A percentile compares a stretch with the other conserved stretches of the same genome.
These are phyloP conservation scores for Microthyrium microscopicum DNA, from an alignment of 2,329 filamentous ascomycete genomes.

Conservation along the genomic window DNA sequence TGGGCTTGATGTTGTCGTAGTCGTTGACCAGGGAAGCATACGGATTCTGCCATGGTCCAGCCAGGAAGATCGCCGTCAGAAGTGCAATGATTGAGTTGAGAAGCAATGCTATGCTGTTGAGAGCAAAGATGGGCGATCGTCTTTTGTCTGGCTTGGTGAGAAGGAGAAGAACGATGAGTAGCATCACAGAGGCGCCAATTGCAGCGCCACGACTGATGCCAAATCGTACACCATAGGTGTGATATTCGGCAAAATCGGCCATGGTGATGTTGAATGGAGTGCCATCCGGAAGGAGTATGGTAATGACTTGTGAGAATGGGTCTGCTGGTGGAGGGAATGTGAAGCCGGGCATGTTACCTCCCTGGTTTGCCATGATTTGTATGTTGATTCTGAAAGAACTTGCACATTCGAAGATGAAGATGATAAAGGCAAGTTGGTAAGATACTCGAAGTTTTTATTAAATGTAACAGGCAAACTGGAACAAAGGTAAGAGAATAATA, in stretches of 20 bases:
- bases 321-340: too few species aligned
- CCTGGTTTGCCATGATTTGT: too few species aligned
- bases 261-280: constrained; percentile 26
- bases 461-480: background rate
- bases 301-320: constrained; percentile 35
- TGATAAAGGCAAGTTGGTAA: too few species aligned
- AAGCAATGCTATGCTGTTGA: constrained; percentile 46
- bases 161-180: constrained; percentile 48
- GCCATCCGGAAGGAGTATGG: constrained; percentile 28
- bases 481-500: constrained; percentile 1
- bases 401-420: too few species aligned
- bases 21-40: constrained; percentile 45
- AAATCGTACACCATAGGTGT: constrained; percentile 30
- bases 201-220: constrained; percentile 54
- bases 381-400: too few species aligned
- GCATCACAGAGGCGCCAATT: constrained; percentile 48
- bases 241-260: constrained; percentile 26
- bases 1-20: constrained; percentile 29
- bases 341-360: too few species aligned
- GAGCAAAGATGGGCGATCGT: constrained; percentile 43
- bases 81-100: constrained; percentile 43
- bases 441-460: too few species aligned
- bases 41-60: constrained; percentile 27
- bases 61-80: constrained; percentile 39
- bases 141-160: constrained; percentile 53